Evolutionary conservation across 1,284 basidiomycete species (phyloP), one percentile per base, ranked within the genome.

Genomic region (Puccinia triticina): DNA sequence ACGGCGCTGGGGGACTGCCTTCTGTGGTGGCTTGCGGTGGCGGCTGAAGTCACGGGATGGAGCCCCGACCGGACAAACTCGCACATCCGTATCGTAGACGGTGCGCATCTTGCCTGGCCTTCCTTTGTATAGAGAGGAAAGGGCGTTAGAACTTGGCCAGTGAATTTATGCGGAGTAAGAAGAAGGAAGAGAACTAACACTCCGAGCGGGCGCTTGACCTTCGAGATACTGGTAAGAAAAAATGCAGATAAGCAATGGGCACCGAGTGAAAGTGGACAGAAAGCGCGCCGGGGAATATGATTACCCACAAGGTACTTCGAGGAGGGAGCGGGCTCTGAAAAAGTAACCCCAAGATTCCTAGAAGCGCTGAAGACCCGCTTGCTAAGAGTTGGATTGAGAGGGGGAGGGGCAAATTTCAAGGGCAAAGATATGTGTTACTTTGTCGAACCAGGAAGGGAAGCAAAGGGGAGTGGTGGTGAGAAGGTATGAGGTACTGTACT

Each of bases 11-110:
- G 64, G 21, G 23, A 18, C 34, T 43, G 43, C n/a, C 66, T 69
- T 69, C 66, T 26, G 40, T 14, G 66, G 8, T 14, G 66, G 26
- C n/a, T 16, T 48, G 5, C 23, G 23, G 23, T n/a, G 23, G 66
- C 14, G 43, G 12, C 21, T 69, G 43, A 18, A 29, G 40, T n/a
- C 40, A 16, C 34, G 40, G 12, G 66, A 29, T 21, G 66, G 66
- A 2, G 66, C 66, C n/a, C 66, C 66, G 23, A 48, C 43, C 16
- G 66, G 66, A n/a, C 66, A 69, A 23, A 69, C n/a, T 16, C 43
- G 43, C 10, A 23, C 16, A n/a, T 66, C 37, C 37, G 23, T 66
- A 21, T 16, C 32, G 64, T 40, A n/a, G 21, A 43, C 34, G 21
- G 34, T 23, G 8, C 23, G 26, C n/a, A 29, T n/a, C 5, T 69